Evolutionary conservation across 1,284 basidiomycete genomes (phyloP), one percentile per base, ranked within the genome.

Genomic region (Ganoderma meredithae): DNA sequence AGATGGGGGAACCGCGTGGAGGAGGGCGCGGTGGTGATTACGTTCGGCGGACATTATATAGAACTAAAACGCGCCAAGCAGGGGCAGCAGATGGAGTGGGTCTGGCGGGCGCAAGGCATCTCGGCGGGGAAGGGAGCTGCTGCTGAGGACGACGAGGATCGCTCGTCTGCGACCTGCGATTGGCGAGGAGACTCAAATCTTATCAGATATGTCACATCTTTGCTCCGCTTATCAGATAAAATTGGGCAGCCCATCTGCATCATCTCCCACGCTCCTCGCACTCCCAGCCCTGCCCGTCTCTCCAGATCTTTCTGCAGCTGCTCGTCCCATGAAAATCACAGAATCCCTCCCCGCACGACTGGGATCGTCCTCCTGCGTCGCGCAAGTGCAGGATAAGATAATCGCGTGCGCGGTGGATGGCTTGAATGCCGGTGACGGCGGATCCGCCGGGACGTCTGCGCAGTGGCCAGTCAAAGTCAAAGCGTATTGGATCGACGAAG

Each of bases 201-300:
- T 44, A 64, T 64, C 63, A 64, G 63, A 64, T 64, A 64, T 13
- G 53, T 53, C 27, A 9, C 25, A 52, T 25, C 13, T 33, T 12
- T 17, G n/a, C n/a, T 15, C 63, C 36, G 40, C 63, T 64, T 64
- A 64, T 64, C 63, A 47, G 63, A 64, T 64, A 64, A 64, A 27
- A 25, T 36, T 31, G 27, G 27, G 19, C 27, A 33, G 1, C 63
- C 15, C 31, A 44, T 13, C 47, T 31, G 27, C 62, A 63, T 63
- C 62, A 63, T 43, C 62, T 63, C 49, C 31, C 25, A 17, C 49
- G 47, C 5, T 53, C n/a, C 1, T 60, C 59, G 55, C 55, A 6
- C 8, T 19, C 53, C 27, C 27, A 31, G 27, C 27, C 27, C 19
- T 9, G 33, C 17, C 17, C 22, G 19, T 9, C 7, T 8, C 15